These are phyloP conservation scores for Grosmannia serpens DNA, from an alignment of 2,329 filamentous ascomycete species.

Conservation along the genomic window DNA sequence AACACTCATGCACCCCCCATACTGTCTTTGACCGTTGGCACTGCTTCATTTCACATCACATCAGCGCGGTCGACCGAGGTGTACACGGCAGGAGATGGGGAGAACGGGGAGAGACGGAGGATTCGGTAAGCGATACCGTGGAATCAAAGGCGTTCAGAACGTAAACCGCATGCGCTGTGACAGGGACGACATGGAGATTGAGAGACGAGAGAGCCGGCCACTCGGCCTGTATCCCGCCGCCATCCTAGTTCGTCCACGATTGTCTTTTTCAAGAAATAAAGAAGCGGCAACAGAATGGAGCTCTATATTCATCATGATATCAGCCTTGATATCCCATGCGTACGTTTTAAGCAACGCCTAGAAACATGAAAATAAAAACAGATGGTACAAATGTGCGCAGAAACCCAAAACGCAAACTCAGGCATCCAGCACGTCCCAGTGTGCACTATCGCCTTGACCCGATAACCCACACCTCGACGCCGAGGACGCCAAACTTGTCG, in stretches of 20 bases:
- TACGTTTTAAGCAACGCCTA: neutral
- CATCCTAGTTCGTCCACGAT: neutral
- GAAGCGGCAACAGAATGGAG: neutral
- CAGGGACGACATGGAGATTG: neutral
- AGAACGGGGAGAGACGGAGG: neutral
- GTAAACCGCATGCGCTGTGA: neutral
- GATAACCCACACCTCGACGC: constrained; percentile 88
- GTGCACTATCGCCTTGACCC: constrained; percentile 30
- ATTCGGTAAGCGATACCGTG: neutral
- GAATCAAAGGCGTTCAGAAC: neutral
- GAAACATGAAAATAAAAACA: neutral
- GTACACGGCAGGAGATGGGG: neutral
- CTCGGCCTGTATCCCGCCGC: neutral
- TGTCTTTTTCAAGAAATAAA: neutral
- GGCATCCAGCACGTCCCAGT: neutral
- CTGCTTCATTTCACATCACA: neutral
- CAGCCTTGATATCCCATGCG: neutral
- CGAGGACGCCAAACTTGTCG: constrained; percentile 79
- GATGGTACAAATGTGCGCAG: neutral
- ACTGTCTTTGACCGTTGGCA: neutral
- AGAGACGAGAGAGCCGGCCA: neutral
- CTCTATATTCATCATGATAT: neutral
- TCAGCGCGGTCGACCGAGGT: neutral
- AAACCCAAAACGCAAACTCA: neutral
- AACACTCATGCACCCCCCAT: neutral